Evolutionary conservation across 768 basidiomycete species (phyloP).

Genomic region (Lactifluus echinatus): DNA sequence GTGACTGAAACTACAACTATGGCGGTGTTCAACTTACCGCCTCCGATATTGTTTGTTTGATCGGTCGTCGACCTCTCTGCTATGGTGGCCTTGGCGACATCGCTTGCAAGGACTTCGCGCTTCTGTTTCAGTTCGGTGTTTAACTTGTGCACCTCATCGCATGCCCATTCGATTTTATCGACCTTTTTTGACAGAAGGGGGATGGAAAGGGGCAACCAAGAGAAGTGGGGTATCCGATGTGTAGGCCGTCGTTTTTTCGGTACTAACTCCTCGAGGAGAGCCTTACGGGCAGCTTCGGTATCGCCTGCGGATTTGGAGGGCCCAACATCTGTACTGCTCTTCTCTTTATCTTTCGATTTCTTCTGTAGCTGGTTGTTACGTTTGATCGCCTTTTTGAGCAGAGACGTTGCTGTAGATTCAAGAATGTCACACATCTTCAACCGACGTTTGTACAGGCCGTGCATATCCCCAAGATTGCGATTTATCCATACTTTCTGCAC

Average conservation of each 20-base stretch:
- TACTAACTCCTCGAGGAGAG: conserved; percentile 39
- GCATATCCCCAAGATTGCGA: conserved; percentile 79
- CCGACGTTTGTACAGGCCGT: conserved; percentile 72
- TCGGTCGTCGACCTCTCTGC: conserved; percentile 17
- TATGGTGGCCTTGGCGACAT: conserved; percentile 22
- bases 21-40: conserved; percentile 22
- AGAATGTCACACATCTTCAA: conserved; percentile 66
- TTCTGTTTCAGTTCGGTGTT: conserved; percentile 21
- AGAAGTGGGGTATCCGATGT: conserved; percentile 57
- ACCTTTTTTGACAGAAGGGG: conserved; percentile 78
- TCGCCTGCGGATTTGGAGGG: too few species aligned
- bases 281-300: conserved; percentile 24
- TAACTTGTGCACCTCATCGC: conserved; percentile 58
- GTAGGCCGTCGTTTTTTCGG: conserved; percentile 68
- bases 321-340: too few species aligned
- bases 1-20: conserved; percentile 8
- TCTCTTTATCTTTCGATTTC: too few species aligned
- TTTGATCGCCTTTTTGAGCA: conserved; percentile 72
- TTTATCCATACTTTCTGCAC: conserved; percentile 91
- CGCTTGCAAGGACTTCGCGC: conserved; percentile 25
- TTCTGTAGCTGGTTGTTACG: conserved; percentile 43
- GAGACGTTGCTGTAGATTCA: conserved; percentile 74
- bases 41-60: conserved; percentile 17
- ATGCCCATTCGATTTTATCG: conserved; percentile 90
- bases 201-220: conserved; percentile 43